Conservation (phyloP, 768 basidiomycete genomes). For the Kwoniella mangroviensis region DNA sequence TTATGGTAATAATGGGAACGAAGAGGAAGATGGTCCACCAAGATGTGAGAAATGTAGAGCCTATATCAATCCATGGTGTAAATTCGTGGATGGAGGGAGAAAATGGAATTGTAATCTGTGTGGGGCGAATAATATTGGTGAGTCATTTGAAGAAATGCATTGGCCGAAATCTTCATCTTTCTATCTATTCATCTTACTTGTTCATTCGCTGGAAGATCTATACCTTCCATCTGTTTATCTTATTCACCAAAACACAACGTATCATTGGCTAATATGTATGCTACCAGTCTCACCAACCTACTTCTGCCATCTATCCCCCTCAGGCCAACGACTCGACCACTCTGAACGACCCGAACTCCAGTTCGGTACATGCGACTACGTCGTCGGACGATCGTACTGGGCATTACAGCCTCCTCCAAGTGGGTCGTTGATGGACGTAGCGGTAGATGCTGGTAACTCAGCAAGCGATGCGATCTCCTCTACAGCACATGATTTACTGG, state of each 20-base stretch:
- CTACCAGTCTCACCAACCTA: constrained; percentile 74
- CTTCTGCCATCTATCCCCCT: constrained; percentile 80
- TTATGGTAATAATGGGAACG: constrained; percentile 12
- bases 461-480: constrained; percentile 49
- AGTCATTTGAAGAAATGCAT: constrained; percentile 44
- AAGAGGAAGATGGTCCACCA: constrained; percentile 73
- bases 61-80: constrained; percentile 93
- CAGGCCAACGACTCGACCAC: constrained; percentile 78
- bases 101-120: constrained; percentile 95
- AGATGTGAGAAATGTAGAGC: constrained; percentile 82
- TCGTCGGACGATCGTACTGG: constrained; percentile 83
- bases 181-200: too few species aligned
- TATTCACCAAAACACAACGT: not conserved
- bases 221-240: not conserved
- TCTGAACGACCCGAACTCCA: constrained; percentile 80
- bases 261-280: not conserved
- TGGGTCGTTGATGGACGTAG: constrained; percentile 54
- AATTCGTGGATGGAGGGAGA: constrained; percentile 78
- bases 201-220: too few species aligned
- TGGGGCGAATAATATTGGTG: constrained; percentile 79
- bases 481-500: constrained; percentile 48
- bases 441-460: constrained; percentile 60
- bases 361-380: constrained; percentile 89
- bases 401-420: constrained; percentile 61
- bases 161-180: too few species aligned